These are phyloP conservation scores for Sinapis alba DNA, from an alignment of 441 rosid species.

Conservation along the genomic window DNA sequence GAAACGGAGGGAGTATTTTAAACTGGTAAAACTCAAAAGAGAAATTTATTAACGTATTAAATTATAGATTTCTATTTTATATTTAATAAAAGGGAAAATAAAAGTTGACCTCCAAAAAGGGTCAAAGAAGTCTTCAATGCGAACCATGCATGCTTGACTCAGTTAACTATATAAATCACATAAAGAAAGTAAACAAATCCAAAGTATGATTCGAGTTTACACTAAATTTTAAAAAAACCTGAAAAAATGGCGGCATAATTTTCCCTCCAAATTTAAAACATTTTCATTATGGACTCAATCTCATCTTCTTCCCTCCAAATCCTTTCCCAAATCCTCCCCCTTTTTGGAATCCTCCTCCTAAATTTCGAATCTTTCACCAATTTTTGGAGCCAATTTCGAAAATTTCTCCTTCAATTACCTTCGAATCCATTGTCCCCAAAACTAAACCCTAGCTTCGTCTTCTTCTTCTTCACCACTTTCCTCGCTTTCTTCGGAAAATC, in stretches of 20 bases:
- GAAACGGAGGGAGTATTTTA: too few relatives aligned
- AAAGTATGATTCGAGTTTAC: neutral
- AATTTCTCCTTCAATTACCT: neutral
- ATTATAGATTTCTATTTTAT: neutral
- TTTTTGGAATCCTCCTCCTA: neutral
- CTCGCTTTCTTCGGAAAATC: neutral
- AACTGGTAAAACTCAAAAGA: too few relatives aligned
- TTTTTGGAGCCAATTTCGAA: constrained; percentile 20
- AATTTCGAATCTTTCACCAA: neutral
- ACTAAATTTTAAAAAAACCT: constrained; percentile 24
- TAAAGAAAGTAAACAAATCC: neutral
- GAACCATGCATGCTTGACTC: neutral
- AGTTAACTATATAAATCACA: neutral
- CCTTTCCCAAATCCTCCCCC: constrained; percentile 1
- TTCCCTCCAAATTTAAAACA: constrained; percentile 60
- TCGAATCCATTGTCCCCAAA: constrained; percentile 6
- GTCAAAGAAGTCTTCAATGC: neutral
- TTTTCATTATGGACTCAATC: neutral
- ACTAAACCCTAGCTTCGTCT: constrained; percentile 25
- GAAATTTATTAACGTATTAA: too few relatives aligned
- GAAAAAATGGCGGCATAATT: constrained; percentile 48
- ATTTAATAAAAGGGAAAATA: neutral
- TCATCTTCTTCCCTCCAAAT: constrained; percentile 40
- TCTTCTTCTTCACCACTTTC: neutral
- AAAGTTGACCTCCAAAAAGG: neutral